Evolutionary conservation across 2,329 filamentous ascomycete genomes (phyloP), one percentile per base, ranked within the genome.

Genomic region (Tolypocladium endophyticum): DNA sequence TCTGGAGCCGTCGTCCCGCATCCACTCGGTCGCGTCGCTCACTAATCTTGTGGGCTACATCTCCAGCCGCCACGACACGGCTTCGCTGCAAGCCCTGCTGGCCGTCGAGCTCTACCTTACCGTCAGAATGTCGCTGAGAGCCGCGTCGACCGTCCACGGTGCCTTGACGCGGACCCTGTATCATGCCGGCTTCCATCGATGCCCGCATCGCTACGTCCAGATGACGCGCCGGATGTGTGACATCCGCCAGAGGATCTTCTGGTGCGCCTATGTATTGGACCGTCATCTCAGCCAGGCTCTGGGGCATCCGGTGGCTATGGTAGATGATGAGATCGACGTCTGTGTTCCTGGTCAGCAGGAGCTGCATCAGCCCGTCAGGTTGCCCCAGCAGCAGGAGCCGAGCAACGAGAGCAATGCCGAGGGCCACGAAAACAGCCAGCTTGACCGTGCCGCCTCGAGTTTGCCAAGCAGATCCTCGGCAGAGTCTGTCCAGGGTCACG

Each of bases 181-280:
- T 30, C 78, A 81, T 62, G 74, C 77, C 1, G 79, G 80, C 5
- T 71, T 81, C 8, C 79, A 82, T 63, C 72, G 79, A 3, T 81
- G 80, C 62, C 80, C 80, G 0, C 76, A 77, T 59, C 77, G 79
- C 8, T 82, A 81, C 61, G 70, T 70, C 12, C 72, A 79, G 57
- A 71, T 81, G 12, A 73, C 75, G 1, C 57, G 47, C 1, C 64
- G 67, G 12, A 63, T 62, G 20, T 63, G 70, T 14, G 67, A 71
- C 16, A 72, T 76, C 25, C 69, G 74, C 18, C 74, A 76, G 60
- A 66, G 74, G n/a, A 69, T 76, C 7, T 71, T 76, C 53, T 77
- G 74, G 74, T 72, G 70, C 55, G 67, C 70, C 0, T 76, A 76
- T 54, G 68, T 73, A 1, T 61, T 76, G 0, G 74, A 76, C 55